Evolutionary conservation across 73 alveolate species (phyloP).

Genomic region (Tetrahymena thermophila): DNA sequence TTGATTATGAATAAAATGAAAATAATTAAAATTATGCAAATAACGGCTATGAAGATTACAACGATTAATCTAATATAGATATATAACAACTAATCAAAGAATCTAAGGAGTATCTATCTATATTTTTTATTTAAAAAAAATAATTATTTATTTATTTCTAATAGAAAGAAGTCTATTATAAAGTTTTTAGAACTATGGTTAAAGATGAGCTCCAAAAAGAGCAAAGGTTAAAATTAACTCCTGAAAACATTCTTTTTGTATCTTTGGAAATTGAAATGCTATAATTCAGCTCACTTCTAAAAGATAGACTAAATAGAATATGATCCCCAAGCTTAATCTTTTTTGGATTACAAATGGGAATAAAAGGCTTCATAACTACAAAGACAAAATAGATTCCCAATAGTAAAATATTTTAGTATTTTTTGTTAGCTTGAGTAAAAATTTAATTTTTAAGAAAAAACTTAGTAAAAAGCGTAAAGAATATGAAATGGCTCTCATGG

Average conservation of each 20-base stretch:
- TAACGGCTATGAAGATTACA: not conserved
- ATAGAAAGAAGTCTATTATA: not conserved
- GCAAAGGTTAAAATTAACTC: not conserved
- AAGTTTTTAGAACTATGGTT: not conserved
- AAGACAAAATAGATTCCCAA: not conserved
- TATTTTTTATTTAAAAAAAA: not conserved
- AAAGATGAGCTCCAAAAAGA: not conserved
- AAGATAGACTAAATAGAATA: not conserved
- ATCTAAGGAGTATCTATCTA: not conserved
- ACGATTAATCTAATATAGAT: not conserved
- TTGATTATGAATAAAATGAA: not conserved
- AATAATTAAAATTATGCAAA: not conserved
- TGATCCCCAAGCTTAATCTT: not conserved
- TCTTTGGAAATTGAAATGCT: not conserved
- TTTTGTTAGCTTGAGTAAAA: not conserved
- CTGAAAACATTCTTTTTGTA: not conserved
- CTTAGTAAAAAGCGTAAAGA: not conserved
- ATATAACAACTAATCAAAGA: not conserved
- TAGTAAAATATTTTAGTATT: not conserved
- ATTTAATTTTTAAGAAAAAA: not conserved
- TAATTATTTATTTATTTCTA: not conserved
- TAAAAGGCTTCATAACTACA: not conserved
- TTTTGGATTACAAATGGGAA: not conserved
- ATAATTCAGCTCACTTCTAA: not conserved
- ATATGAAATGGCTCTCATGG: not conserved